A percentile compares a stretch with the other conserved stretches of the same genome.
Conservation (phyloP, 225 moss, liverwort and hornwort species). For the Asterella californica region DNA sequence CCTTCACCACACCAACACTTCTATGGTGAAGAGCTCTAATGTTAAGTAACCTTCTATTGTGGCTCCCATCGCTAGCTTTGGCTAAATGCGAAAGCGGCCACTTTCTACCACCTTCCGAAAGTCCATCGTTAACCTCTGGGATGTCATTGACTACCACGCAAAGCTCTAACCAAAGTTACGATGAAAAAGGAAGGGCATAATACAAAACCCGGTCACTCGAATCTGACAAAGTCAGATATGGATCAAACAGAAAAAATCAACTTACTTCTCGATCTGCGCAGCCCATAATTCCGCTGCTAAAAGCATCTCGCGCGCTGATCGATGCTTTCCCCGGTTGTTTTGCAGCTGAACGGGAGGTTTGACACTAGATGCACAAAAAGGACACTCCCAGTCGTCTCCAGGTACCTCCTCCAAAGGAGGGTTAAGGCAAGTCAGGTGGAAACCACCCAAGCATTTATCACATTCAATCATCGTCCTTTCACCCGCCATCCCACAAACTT, state of each 20-base stretch:
- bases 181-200: background rate
- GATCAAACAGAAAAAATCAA: background rate
- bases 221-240: background rate
- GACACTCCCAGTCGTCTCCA: constrained; percentile 86
- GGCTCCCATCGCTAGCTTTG: too few species aligned
- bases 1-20: too few species aligned
- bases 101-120: too few species aligned
- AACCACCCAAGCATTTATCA: constrained; percentile 78
- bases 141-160: background rate
- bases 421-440: constrained; percentile 62
- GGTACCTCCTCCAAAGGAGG: constrained; percentile 83
- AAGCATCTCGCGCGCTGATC: constrained; percentile 81
- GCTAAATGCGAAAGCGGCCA: too few species aligned
- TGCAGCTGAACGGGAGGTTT: constrained; percentile 37
- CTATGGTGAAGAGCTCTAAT: too few species aligned
- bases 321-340: constrained; percentile 39
- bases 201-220: background rate
- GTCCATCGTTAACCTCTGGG: too few species aligned
- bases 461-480: constrained; percentile 74
- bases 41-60: too few species aligned
- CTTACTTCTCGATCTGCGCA: constrained; percentile 78
- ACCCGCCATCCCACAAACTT: constrained; percentile 55
- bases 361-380: constrained; percentile 57
- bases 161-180: background rate
- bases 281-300: constrained; percentile 69